Conservation (phyloP, 2,329 filamentous ascomycete species). For the Fusarium acutatum region DNA sequence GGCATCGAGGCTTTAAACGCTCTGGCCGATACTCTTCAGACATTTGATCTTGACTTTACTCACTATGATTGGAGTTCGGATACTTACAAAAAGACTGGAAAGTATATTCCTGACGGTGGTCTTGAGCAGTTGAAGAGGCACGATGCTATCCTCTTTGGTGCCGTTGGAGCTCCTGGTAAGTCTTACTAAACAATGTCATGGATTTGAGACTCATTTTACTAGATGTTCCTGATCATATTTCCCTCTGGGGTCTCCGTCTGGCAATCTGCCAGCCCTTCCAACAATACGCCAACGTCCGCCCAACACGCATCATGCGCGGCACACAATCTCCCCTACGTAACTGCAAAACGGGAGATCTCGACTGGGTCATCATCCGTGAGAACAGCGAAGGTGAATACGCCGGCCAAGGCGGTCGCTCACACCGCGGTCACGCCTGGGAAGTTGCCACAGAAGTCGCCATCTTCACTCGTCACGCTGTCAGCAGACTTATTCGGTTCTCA, state of each 20-base stretch:
- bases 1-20: conserved; percentile 68
- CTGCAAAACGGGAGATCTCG: conserved; percentile 62
- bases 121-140: conserved; percentile 48
- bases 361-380: conserved; percentile 74
- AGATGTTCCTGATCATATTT: conserved; percentile 72
- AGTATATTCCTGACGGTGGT: conserved; percentile 55
- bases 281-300: conserved; percentile 73
- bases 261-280: conserved; percentile 72
- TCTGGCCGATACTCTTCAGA: conserved; percentile 58
- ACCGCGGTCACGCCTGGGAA: conserved; percentile 67
- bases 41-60: conserved; percentile 69
- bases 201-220: not conserved
- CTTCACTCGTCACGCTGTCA: conserved; percentile 67
- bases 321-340: conserved; percentile 65
- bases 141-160: conserved; percentile 71
- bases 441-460: conserved; percentile 69
- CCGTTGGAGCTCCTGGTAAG: conserved; percentile 65
- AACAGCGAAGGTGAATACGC: conserved; percentile 74
- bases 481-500: conserved; percentile 69
- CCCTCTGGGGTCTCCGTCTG: conserved; percentile 70
- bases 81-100: conserved; percentile 70
- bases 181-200: conserved; percentile 13
- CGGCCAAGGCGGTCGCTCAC: conserved; percentile 70
- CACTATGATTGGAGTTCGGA: conserved; percentile 74
- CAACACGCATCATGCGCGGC: conserved; percentile 67